A percentile compares a stretch with the other conserved stretches of the same genome.
These are phyloP conservation scores for Parascedosporium putredinis DNA, from an alignment of 2,329 filamentous ascomycete genomes.

Conservation along the genomic window DNA sequence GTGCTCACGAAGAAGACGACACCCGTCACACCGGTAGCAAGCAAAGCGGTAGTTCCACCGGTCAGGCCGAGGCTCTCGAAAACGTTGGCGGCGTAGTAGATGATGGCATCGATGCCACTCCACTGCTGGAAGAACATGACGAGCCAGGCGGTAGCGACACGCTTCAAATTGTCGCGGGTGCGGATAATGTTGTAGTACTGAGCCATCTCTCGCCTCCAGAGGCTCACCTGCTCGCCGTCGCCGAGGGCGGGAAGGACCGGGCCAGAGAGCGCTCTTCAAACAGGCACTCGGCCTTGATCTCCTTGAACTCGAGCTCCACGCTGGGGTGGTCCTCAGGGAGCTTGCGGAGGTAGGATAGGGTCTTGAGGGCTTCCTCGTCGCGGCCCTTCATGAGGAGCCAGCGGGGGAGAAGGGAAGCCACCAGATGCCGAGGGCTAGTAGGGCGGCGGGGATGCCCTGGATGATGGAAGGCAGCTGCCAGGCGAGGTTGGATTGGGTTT, in stretches of 20 bases:
- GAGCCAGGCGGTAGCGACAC: conserved; percentile 29
- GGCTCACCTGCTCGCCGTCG: conserved; percentile 28
- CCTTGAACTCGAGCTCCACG: conserved; percentile 39
- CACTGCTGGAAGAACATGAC: conserved; percentile 33
- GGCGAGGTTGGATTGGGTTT: conserved; percentile 29
- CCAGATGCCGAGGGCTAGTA: conserved; percentile 23
- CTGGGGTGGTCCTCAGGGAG: conserved; percentile 41
- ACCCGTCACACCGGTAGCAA: conserved; percentile 27
- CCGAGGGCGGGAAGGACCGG: conserved; percentile 28
- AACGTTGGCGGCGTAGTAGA: conserved; percentile 42
- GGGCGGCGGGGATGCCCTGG: conserved; percentile 14
- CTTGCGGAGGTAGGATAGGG: conserved; percentile 45
- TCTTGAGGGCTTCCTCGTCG: conserved; percentile 37
- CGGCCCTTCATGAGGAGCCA: conserved; percentile 49
- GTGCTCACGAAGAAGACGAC: conserved; percentile 29
- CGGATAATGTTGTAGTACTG: conserved; percentile 31
- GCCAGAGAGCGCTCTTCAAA: conserved; percentile 26
- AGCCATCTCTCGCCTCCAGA: conserved; percentile 33
- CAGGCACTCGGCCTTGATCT: conserved; percentile 25
- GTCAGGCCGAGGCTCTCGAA: conserved; percentile 54
- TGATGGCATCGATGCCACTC: conserved; percentile 26
- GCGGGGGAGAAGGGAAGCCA: conserved; percentile 52
- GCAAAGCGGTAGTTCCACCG: conserved; percentile 42
- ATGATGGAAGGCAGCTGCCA: conserved; percentile 23
- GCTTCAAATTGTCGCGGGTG: conserved; percentile 21